Conservation (phyloP, 139 green algal genomes). For the Picochlorum sp. region DNA sequence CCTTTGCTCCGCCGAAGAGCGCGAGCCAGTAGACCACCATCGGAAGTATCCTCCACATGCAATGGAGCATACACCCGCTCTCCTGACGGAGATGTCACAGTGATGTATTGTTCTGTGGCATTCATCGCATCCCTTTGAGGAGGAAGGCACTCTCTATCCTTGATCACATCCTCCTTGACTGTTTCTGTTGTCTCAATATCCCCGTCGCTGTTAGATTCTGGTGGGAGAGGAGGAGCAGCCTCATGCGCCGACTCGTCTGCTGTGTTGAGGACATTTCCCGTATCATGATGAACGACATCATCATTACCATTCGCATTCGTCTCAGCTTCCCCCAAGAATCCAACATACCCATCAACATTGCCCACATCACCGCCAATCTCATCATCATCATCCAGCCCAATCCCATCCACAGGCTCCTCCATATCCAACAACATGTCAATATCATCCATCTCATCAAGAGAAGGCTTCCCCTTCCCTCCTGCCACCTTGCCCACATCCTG, state of each 20-base stretch:
- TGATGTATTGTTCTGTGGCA: conserved; percentile 6
- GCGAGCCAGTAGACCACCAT: not conserved
- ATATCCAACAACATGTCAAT: conserved; percentile 4
- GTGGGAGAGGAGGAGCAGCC: not conserved
- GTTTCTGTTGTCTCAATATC: not conserved
- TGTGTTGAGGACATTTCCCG: too few species aligned
- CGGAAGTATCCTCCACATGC: not conserved
- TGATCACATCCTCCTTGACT: not conserved
- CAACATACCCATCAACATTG: too few species aligned
- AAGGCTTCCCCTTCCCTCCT: not conserved
- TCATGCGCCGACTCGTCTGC: too few species aligned
- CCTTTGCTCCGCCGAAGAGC: conserved; percentile 11
- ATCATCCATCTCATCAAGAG: not conserved
- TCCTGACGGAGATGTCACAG: conserved; percentile 18
- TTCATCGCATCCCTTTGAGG: conserved; percentile 5
- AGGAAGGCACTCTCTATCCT: not conserved
- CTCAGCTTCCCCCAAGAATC: too few species aligned
- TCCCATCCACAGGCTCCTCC: not conserved
- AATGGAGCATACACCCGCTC: conserved; percentile 31
- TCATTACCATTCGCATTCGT: too few species aligned
- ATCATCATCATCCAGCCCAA: too few species aligned
- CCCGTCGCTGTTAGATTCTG: not conserved
- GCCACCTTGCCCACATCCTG: not conserved
- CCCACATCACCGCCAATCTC: too few species aligned
- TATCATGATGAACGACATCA: too few species aligned